A percentile compares a stretch with the other conserved stretches of the same genome.
phyloP scores from a whole-genome alignment of 2,329 filamentous ascomycete genomes.

The Knufia petricola region DNA sequence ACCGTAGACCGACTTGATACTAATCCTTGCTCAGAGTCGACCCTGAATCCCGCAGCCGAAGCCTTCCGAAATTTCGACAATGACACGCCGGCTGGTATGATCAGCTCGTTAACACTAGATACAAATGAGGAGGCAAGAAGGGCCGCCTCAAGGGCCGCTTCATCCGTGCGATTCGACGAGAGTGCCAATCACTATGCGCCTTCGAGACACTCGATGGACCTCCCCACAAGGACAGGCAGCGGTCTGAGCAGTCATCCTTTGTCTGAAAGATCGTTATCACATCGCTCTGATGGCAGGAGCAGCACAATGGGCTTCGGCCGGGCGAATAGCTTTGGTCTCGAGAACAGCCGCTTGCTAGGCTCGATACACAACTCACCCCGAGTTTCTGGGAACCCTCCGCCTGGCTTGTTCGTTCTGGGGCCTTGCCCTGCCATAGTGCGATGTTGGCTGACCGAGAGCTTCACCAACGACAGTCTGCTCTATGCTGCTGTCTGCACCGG shows the following conservation, averaged over 20 bases:
- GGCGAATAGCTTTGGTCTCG: slow-evolving; percentile 79
- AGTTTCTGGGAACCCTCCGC: slow-evolving; percentile 57
- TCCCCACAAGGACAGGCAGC: slow-evolving; percentile 68
- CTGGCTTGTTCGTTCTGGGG: slow-evolving; percentile 74
- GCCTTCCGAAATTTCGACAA: slow-evolving; percentile 81
- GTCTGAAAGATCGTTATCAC: slow-evolving; percentile 83
- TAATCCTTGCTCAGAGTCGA: slow-evolving; percentile 50
- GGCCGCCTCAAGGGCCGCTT: slow-evolving; percentile 85
- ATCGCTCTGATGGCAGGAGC: slow-evolving; percentile 90
- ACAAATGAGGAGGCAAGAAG: slow-evolving; percentile 77
- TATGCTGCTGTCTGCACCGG: slow-evolving; percentile 91
- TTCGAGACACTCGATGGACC: slow-evolving; percentile 73
- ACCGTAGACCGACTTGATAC: not conserved
- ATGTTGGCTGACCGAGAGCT: slow-evolving; percentile 87
- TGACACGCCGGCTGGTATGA: slow-evolving; percentile 69
- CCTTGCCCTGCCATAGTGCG: slow-evolving; percentile 88
- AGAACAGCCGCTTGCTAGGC: slow-evolving; percentile 57
- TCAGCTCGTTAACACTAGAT: slow-evolving; percentile 75
- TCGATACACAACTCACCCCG: slow-evolving; percentile 60
- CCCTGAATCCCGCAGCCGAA: slow-evolving; percentile 70
- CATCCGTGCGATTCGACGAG: slow-evolving; percentile 95
- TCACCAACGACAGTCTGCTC: slow-evolving; percentile 77
- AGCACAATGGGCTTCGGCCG: slow-evolving; percentile 82
- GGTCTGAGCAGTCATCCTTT: slow-evolving; percentile 68
- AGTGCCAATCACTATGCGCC: slow-evolving; percentile 89